phyloP scores from a whole-genome alignment of 495 filamentous ascomycete species.

The Penicillium taxi region DNA sequence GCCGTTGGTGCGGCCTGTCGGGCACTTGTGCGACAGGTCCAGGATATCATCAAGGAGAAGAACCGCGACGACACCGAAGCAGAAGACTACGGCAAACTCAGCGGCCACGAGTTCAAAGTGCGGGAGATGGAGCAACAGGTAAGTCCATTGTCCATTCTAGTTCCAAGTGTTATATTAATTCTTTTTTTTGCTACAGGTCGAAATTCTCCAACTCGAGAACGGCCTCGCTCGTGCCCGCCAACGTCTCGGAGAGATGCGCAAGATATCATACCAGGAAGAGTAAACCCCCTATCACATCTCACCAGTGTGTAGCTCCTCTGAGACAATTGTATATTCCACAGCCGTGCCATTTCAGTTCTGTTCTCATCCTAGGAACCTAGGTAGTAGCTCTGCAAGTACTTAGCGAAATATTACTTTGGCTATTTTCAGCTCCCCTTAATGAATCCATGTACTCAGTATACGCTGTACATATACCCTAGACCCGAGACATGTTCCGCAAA shows the following conservation, averaged over 20 bases:
- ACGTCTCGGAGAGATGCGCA: slow-evolving; percentile 93
- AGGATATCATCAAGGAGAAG: slow-evolving; percentile 82
- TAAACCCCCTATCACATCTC: slow-evolving; percentile 15
- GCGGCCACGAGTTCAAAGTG: slow-evolving; percentile 94
- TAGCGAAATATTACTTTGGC: no score
- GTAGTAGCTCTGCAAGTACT: no score
- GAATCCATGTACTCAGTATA: no score
- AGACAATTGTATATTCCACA: not conserved
- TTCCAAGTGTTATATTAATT: slow-evolving; percentile 3
- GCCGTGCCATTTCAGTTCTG: no score
- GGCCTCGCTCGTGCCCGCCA: slow-evolving; percentile 68
- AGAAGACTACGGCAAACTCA: slow-evolving; percentile 79
- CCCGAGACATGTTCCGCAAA: no score
- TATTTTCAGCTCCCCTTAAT: no score
- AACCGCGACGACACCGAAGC: slow-evolving; percentile 66
- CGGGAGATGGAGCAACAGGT: slow-evolving; percentile 99
- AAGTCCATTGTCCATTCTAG: slow-evolving; percentile 29
- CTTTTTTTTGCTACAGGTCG: slow-evolving; percentile 54
- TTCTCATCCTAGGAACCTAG: no score
- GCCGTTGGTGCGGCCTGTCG: slow-evolving; percentile 86
- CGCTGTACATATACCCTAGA: no score
- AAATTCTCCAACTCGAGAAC: slow-evolving; percentile 95
- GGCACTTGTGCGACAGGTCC: slow-evolving; percentile 83
- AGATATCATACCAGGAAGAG: slow-evolving; percentile 93
- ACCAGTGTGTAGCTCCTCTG: not conserved